Conservation (phyloP, 2,329 filamentous ascomycete species). For the Colletotrichum lini region DNA sequence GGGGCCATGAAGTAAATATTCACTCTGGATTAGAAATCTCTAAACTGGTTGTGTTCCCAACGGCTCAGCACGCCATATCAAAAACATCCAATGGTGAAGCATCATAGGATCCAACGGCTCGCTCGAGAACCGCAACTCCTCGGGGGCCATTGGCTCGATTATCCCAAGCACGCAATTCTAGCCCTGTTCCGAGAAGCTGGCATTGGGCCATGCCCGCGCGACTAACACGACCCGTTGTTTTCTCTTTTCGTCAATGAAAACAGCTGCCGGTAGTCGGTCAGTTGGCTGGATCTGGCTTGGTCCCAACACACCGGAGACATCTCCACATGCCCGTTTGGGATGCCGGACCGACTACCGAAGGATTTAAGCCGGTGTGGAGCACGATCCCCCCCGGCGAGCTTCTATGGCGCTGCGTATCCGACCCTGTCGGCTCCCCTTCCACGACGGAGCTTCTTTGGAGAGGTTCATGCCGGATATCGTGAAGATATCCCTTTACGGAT, state of each 20-base stretch:
- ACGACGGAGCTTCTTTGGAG: not conserved
- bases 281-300: conserved; percentile 16
- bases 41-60: not conserved
- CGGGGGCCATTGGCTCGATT: not conserved
- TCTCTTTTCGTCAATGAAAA: not conserved
- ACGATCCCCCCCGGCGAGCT: not conserved
- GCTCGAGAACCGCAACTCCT: conserved; percentile 17
- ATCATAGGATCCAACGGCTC: not conserved
- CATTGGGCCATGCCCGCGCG: not conserved
- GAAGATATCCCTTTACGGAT: not conserved
- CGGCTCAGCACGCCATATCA: conserved; percentile 19
- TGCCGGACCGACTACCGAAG: conserved; percentile 37
- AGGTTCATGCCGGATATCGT: conserved; percentile 2
- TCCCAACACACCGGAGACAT: not conserved
- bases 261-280: conserved; percentile 27
- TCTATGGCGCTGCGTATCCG: not conserved
- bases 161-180: conserved; percentile 26
- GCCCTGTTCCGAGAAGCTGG: not conserved
- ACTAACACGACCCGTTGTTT: not conserved
- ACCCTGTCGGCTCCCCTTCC: not conserved
- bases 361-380: not conserved
- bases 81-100: not conserved
- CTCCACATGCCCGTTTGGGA: conserved; percentile 11
- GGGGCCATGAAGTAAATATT: too few species aligned
- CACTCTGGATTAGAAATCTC: too few species aligned